Base-by-base conservation (phyloP, 2,329 filamentous ascomycete species). In the Colletotrichum navitas region DNA sequence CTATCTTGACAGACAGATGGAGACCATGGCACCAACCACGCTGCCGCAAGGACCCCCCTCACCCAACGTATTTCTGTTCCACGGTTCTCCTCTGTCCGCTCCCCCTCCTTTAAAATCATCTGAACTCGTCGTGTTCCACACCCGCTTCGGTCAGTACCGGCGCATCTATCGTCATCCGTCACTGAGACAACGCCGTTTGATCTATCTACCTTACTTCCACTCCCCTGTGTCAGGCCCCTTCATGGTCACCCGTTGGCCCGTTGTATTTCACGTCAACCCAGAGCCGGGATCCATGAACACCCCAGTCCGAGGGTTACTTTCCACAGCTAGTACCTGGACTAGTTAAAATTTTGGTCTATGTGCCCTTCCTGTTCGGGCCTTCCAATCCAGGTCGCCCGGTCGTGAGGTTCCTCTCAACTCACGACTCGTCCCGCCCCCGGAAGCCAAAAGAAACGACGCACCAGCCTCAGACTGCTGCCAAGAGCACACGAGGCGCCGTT, bases 111-210 rank as follows among this genome's bases (percentile, higher is more conserved):
- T 61, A 11, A 34, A 11, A 5, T 16, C 63, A 49, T 66, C 63
- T 67, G 56, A 70, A 66, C 41, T 70, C 58, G 36, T 34, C 49
- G 41, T 43, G 41, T 58, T 32, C 34, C 56, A 34, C 32, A 51
- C 29, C 16, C 7, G 24, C 26, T 47, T 47, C 18, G 26, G 58
- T 21, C 39, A 18, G 29, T 60, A 32, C 58, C 58, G 29, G 58
- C 26, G 41, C 12, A 60, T 45, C 18, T 21, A 47, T 47, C 58
- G 68, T 45, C 18, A 21, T 3, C 3, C 41, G 39, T 26, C 65
- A 55, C 55, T 72, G 60, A 61, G 70, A 72, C 70, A 55, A 47
- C 58, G 66, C 29, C 47, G 66, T 70, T 70, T 70, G 60, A 70
- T 72, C 61, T 43, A 66, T 70, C 55, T 51, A 29, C 55, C 54